phyloP scores from a whole-genome alignment of 2,329 filamentous ascomycete genomes.

The Ustulina deusta region DNA sequence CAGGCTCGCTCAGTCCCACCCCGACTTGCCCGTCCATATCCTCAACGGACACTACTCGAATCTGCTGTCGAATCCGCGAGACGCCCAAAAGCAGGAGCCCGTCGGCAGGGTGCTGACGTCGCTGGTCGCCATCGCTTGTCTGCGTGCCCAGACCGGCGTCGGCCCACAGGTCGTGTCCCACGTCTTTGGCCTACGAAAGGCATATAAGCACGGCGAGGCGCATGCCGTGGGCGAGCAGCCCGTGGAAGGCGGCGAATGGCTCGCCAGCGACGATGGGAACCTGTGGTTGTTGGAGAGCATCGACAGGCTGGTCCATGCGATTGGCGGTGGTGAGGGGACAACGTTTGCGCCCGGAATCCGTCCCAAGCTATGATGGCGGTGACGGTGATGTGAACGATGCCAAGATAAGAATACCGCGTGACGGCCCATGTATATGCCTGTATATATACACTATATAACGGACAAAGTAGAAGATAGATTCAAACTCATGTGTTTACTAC shows the following conservation, averaged over 20 bases:
- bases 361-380: slow-evolving; percentile 56
- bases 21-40: slow-evolving; percentile 85
- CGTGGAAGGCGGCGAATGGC: slow-evolving; percentile 67
- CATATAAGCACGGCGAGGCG: slow-evolving; percentile 72
- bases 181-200: slow-evolving; percentile 83
- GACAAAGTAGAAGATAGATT: slow-evolving; percentile 15
- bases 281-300: slow-evolving; percentile 72
- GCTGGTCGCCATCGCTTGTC: slow-evolving; percentile 77
- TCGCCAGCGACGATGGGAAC: slow-evolving; percentile 74
- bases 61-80: slow-evolving; percentile 75
- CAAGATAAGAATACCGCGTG: not conserved
- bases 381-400: too few species aligned
- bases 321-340: slow-evolving; percentile 59
- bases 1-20: slow-evolving; percentile 80
- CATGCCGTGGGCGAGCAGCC: slow-evolving; percentile 61
- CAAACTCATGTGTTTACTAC: not conserved
- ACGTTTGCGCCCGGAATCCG: slow-evolving; percentile 67
- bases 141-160: slow-evolving; percentile 84
- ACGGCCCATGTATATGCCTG: slow-evolving; percentile 20
- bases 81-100: slow-evolving; percentile 56
- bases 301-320: slow-evolving; percentile 67
- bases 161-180: slow-evolving; percentile 85
- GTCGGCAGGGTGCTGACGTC: slow-evolving; percentile 79
- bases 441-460: slow-evolving; percentile 18
- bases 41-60: slow-evolving; percentile 79